A percentile compares a stretch with the other conserved stretches of the same genome.
phyloP scores from a whole-genome alignment of 2,329 filamentous ascomycete species.

The Westerdykella aurantiaca region DNA sequence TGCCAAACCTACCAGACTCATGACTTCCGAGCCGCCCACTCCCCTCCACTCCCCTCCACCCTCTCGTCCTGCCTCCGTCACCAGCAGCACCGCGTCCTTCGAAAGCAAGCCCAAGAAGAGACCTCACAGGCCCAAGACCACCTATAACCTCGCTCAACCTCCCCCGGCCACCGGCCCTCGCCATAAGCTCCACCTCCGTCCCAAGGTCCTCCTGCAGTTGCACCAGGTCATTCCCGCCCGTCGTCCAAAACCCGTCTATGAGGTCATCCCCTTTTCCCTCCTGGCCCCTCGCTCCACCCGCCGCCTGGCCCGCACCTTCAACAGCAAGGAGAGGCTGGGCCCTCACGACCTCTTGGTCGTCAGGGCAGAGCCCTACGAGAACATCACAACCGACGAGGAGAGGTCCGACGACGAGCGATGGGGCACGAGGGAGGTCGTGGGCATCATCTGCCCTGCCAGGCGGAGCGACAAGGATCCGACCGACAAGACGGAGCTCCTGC shows the following conservation, averaged over 20 bases:
- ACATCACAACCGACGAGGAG: slow-evolving; percentile 30
- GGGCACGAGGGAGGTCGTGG: slow-evolving; percentile 55
- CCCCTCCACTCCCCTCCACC: slow-evolving; percentile 10
- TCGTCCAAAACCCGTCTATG: slow-evolving; percentile 62
- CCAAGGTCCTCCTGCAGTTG: slow-evolving; percentile 64
- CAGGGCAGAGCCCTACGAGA: slow-evolving; percentile 60
- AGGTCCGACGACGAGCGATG: slow-evolving; percentile 45
- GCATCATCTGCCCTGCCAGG: slow-evolving; percentile 58
- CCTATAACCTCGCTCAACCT: slow-evolving; percentile 63
- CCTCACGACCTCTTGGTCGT: slow-evolving; percentile 66
- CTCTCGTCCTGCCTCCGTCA: slow-evolving; percentile 35
- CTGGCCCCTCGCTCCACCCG: slow-evolving; percentile 45
- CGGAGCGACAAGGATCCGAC: slow-evolving; percentile 51
- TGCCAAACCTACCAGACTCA: slow-evolving; percentile 9
- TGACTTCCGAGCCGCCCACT: slow-evolving; percentile 6
- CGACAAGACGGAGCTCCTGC: slow-evolving; percentile 62
- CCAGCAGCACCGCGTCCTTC: slow-evolving; percentile 30
- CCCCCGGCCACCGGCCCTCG: slow-evolving; percentile 51
- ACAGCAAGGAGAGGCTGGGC: slow-evolving; percentile 58
- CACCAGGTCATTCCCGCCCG: slow-evolving; percentile 57
- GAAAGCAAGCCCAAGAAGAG: slow-evolving; percentile 42
- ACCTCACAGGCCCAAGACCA: slow-evolving; percentile 52
- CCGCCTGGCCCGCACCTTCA: slow-evolving; percentile 58
- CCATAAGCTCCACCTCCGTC: slow-evolving; percentile 61
- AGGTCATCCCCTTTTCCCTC: slow-evolving; percentile 65